Conservation (phyloP, 2,329 filamentous ascomycete genomes). For the Botryotinia convoluta region DNA sequence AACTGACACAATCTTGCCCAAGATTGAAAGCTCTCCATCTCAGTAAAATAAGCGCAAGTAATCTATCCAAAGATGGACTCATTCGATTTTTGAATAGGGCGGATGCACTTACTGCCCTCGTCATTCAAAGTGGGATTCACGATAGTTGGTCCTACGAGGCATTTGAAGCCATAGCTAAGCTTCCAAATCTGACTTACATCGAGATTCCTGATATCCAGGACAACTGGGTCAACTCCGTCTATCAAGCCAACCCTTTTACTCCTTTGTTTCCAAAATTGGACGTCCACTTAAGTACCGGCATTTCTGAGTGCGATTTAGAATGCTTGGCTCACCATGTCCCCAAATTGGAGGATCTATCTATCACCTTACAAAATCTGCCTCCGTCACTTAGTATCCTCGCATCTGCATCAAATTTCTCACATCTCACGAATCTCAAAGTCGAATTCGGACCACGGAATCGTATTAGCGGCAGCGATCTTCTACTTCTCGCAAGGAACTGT, state of each 20-base stretch:
- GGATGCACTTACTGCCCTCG: background rate
- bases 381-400: background rate
- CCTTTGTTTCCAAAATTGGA: background rate
- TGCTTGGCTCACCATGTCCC: background rate
- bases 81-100: background rate
- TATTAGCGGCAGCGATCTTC: background rate
- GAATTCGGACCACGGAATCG: background rate
- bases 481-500: background rate
- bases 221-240: background rate
- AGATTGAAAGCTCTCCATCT: background rate
- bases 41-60: background rate
- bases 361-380: background rate
- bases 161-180: background rate
- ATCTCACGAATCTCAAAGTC: background rate
- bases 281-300: background rate
- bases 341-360: background rate
- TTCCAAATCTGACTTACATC: background rate
- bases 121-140: background rate
- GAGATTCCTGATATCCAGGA: constrained; percentile 4
- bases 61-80: background rate
- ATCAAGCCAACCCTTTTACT: background rate
- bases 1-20: background rate
- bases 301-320: background rate
- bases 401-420: constrained; percentile 6
- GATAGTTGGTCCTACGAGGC: constrained; percentile 6